Evolutionary conservation across 768 basidiomycete genomes (phyloP).

Genomic region (Collybia sp.): DNA sequence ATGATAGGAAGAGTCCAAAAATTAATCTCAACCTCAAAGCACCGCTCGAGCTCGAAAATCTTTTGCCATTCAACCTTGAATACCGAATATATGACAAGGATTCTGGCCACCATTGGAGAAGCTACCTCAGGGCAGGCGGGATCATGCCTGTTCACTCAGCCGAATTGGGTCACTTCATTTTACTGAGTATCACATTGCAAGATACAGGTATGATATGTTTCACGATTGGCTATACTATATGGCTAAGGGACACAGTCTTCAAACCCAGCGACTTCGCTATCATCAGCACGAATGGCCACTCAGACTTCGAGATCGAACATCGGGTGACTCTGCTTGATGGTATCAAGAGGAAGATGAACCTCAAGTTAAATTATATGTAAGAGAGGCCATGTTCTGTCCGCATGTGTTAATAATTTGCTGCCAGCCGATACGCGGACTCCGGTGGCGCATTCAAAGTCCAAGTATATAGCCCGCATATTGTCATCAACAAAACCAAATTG

Average conservation of each 20-base stretch:
- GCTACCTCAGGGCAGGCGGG: constrained; percentile 89
- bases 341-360: constrained; percentile 68
- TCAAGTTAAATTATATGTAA: constrained; percentile 88
- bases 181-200: constrained; percentile 87
- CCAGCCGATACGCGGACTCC: constrained; percentile 75
- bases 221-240: neutral
- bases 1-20: constrained; percentile 72
- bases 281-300: constrained; percentile 89
- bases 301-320: constrained; percentile 82
- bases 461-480: constrained; percentile 84
- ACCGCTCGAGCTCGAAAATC: constrained; percentile 92
- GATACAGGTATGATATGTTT: constrained; percentile 64
- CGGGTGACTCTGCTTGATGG: constrained; percentile 69
- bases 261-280: constrained; percentile 96
- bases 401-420: neutral
- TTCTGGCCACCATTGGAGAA: constrained; percentile 89
- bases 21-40: constrained; percentile 84
- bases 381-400: constrained; percentile 19
- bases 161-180: constrained; percentile 82
- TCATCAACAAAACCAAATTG: constrained; percentile 90
- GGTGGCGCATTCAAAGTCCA: constrained; percentile 97
- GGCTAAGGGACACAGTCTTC: constrained; percentile 49
- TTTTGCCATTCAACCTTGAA: constrained; percentile 89
- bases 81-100: constrained; percentile 98
- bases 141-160: constrained; percentile 96